Evolutionary conservation across 306 rosid species (phyloP), one percentile per base, ranked within the genome.

Genomic region (Prunus mongolica): DNA sequence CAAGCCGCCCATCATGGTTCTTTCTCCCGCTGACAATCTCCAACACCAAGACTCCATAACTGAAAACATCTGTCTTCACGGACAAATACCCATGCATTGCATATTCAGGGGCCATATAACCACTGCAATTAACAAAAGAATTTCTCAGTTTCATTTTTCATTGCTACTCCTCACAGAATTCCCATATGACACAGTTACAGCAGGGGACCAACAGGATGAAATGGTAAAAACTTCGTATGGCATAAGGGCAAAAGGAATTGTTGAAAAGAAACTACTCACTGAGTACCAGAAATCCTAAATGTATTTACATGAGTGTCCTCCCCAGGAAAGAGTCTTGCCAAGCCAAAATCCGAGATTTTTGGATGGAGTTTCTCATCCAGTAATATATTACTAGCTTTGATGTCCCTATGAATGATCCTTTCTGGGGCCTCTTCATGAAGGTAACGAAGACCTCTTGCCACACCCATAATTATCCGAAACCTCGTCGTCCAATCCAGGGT

Each of bases 41-140:
- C 70, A 93, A 68, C 52, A 93, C 87, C 85, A 93, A 69, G 45
- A 93, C 76, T 67, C 98, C 98, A 72, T 78, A 91, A 72, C 98
- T 93, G 84, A 93, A 93, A 79, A 93, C 96, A 77, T 93, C 97
- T 0, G 96, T 88, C 86, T 93, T 93, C 78, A 93, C 96, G 0
- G 97, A 93, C 30, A 93, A 78, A 71, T 89, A 93, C 70, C 98
- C 98, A 15, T 85, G 98, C 84, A 88, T 61, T 68, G 97, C 96
- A 58, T 93, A 93, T 83, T 93, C 98, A 49, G 98, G 98, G 2
- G 97, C 91, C 97, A 93, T 93, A 77, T 93, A 93, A 76, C 98
- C 98, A 67, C 98, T 93, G 67, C 78, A 83, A 38, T 24, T 8
- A 68, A 76, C 71, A 77, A 85, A 82, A 77, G 1, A 63, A 25